phyloP scores from a whole-genome alignment of 2,329 filamentous ascomycete genomes.

The Fusarium pseudograminearum region DNA sequence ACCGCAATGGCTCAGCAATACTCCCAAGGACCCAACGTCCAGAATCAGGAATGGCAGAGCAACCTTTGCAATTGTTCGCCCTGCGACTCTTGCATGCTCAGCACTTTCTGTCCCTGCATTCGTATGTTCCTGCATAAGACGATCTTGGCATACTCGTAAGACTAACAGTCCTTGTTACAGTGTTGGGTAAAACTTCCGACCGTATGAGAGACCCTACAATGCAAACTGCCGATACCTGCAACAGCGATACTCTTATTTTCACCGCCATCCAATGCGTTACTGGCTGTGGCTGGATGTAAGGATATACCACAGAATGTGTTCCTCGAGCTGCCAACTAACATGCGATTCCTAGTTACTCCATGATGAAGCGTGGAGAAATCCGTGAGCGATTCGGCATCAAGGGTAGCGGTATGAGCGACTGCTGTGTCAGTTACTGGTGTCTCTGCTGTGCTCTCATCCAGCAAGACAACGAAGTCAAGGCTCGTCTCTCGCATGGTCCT shows the following conservation, averaged over 20 bases:
- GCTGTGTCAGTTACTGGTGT: slow-evolving; percentile 66
- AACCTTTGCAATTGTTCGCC: slow-evolving; percentile 58
- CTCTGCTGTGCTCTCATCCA: slow-evolving; percentile 68
- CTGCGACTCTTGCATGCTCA: slow-evolving; percentile 55
- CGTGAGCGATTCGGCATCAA: slow-evolving; percentile 66
- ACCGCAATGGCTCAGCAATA: slow-evolving; percentile 46
- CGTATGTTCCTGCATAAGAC: slow-evolving; percentile 50
- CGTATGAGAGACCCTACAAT: slow-evolving; percentile 60
- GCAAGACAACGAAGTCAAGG: slow-evolving; percentile 66
- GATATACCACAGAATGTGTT: background rate
- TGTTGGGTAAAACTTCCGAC: slow-evolving; percentile 59
- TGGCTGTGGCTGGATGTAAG: slow-evolving; percentile 60
- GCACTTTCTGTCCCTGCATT: slow-evolving; percentile 58
- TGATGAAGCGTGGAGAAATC: slow-evolving; percentile 66
- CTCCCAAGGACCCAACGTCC: slow-evolving; percentile 45
- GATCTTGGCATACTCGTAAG: background rate
- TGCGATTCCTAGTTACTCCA: slow-evolving; percentile 54
- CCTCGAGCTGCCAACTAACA: slow-evolving; percentile 11
- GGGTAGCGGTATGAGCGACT: slow-evolving; percentile 63
- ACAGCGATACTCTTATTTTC: slow-evolving; percentile 59
- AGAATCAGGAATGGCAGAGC: slow-evolving; percentile 54
- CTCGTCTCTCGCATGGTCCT: slow-evolving; percentile 45
- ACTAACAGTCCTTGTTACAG: slow-evolving; percentile 47
- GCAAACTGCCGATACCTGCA: slow-evolving; percentile 54
- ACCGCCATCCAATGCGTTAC: slow-evolving; percentile 55